Conservation (phyloP, 1,139 yeast species). For the Suhomyces ambrosiae region DNA sequence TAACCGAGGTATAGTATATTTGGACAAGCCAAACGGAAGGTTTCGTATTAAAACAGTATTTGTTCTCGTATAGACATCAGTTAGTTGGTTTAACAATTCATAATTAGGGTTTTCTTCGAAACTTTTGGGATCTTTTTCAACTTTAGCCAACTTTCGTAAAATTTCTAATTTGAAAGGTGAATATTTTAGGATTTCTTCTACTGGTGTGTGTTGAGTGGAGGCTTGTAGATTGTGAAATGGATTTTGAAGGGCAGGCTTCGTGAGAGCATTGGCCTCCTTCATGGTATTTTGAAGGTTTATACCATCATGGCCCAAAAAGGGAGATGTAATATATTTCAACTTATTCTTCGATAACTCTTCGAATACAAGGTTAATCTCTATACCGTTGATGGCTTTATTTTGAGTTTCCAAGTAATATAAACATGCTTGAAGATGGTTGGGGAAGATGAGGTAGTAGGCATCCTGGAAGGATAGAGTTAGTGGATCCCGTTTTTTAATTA, state of each 20-base stretch:
- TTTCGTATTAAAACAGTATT: conserved; percentile 39
- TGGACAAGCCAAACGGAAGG: conserved; percentile 44
- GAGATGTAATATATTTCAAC: conserved; percentile 30
- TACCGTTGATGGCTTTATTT: conserved; percentile 53
- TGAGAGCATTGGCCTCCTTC: conserved; percentile 3
- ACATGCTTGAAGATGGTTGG: conserved; percentile 49
- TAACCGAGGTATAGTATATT: conserved; percentile 31
- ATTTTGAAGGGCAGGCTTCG: conserved; percentile 8
- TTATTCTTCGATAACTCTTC: conserved; percentile 26
- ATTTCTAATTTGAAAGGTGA: conserved; percentile 14
- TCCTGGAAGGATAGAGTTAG: conserved; percentile 44
- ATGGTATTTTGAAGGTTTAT: conserved; percentile 1
- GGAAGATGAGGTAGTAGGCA: conserved; percentile 56
- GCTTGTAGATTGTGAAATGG: conserved; percentile 11
- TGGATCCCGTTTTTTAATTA: conserved; percentile 53
- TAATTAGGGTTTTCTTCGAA: conserved; percentile 16
- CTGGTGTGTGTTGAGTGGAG: conserved; percentile 9
- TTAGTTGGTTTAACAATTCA: conserved; percentile 15
- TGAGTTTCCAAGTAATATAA: conserved; percentile 51
- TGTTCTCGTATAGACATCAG: conserved; percentile 19
- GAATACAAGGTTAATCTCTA: conserved; percentile 47
- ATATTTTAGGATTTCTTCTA: conserved; percentile 17
- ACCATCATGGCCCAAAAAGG: conserved; percentile 22
- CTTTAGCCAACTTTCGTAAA: conserved; percentile 9
- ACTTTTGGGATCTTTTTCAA: conserved; percentile 6